phyloP scores from a whole-genome alignment of 148 eudicot species.

The Mesembryanthemum crystallinum region DNA sequence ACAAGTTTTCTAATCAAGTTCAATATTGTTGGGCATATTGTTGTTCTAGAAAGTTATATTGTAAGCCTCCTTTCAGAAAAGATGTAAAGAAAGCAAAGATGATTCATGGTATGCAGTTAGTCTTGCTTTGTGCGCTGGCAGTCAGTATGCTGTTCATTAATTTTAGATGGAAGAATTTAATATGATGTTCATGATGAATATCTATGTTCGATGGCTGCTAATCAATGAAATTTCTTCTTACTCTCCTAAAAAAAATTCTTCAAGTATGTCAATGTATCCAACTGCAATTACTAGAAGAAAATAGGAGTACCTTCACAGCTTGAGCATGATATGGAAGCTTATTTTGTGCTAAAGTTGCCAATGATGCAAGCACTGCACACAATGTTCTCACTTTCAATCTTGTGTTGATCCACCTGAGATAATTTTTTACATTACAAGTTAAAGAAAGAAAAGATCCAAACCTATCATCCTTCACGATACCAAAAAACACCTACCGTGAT shows the following conservation, averaged over 20 bases:
- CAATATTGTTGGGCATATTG: not conserved
- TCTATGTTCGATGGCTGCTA: not conserved
- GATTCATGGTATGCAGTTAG: not conserved
- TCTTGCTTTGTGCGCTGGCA: not conserved
- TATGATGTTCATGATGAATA: not conserved
- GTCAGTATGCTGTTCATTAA: not conserved
- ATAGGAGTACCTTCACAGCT: slow-evolving; percentile 26
- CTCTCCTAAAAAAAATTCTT: not conserved
- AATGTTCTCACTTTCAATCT: slow-evolving; percentile 39
- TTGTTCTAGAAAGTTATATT: not conserved
- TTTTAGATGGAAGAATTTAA: not conserved
- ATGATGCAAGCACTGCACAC: slow-evolving; percentile 40
- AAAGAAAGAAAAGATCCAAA: not conserved
- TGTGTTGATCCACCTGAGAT: slow-evolving; percentile 38
- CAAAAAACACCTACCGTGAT: slow-evolving; percentile 41
- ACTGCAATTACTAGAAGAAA: not conserved
- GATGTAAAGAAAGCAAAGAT: not conserved
- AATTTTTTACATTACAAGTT: slow-evolving; percentile 15
- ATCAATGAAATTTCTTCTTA: not conserved
- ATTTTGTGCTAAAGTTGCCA: slow-evolving; percentile 48
- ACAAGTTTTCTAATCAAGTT: not conserved
- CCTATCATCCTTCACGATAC: not conserved
- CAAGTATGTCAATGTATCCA: too few relatives aligned
- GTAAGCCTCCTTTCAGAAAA: not conserved
- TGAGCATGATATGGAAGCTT: slow-evolving; percentile 40